Evolutionary conservation across 192 early-diverging fungal species (phyloP), one percentile per base, ranked within the genome.

Genomic region (Lunasporangiospora selenospora): DNA sequence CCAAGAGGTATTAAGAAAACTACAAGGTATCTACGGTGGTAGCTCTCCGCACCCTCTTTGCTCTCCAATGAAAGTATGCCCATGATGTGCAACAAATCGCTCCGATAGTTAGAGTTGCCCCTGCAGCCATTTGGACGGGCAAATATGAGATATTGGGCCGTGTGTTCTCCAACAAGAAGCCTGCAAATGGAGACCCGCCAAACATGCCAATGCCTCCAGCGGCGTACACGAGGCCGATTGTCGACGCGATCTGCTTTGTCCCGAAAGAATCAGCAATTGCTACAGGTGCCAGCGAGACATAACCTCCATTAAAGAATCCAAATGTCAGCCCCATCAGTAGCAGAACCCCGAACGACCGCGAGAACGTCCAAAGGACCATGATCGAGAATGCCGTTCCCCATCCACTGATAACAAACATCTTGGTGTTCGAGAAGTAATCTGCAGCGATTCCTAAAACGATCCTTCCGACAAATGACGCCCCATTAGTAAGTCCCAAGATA

Each of bases 401-500:
- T 6, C 60, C 41, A 32, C 69, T 63, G 34, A 73, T 30, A 4
- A 73, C 27, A 7, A 73, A 34, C 0, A 63, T 44, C 5, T 39
- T 51, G 3, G 47, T 26, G 30, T 73, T 73, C 2, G 69, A 63
- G 23, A 63, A 18, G 27, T 73, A 65, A 38, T 91, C 90, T 2
- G 88, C 85, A n/a, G 73, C 70, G 37, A 83, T 62, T 0, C 90
- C 90, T 37, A 88, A 78, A 16, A 80, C 41, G 49, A 92, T 66
- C n/a, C 90, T 77, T 0, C 90, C 90, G 10, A 83, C 47, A 46
- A 83, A 84, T 2, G 83, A 80, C 29, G 87, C 86, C 9, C 83
- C 88, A 59, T 90, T 92, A 40, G 86, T 78, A 11, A 92, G 65
- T n/a, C 85, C 84, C 19, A 85, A 62, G 26, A 86, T 80, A 47